Percentiles rank a stretch among this genome's conserved stretches.
These are phyloP conservation scores for Paraphoma sp. DNA, from an alignment of 2,329 filamentous ascomycete species.

Conservation along the genomic window DNA sequence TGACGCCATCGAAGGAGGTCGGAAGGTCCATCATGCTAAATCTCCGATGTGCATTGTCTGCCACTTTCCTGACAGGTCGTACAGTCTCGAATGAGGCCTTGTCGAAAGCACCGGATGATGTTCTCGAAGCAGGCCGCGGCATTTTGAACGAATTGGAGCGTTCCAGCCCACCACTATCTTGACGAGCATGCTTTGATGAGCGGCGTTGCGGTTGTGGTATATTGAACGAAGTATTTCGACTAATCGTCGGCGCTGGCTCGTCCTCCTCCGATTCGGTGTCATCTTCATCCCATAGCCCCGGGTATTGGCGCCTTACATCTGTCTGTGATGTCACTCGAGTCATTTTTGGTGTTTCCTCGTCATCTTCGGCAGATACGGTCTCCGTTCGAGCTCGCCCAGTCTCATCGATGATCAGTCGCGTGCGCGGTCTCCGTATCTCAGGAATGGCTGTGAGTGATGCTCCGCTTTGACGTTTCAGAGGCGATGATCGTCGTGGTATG, in stretches of 20 bases:
- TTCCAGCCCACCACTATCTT: slow-evolving; percentile 37
- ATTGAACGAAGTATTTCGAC: slow-evolving; percentile 46
- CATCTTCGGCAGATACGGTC: slow-evolving; percentile 47
- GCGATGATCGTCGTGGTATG: slow-evolving; percentile 54
- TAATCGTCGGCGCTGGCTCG: slow-evolving; percentile 37
- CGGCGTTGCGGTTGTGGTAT: slow-evolving; percentile 40
- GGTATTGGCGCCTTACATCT: slow-evolving; percentile 48
- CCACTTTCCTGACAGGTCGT: slow-evolving; percentile 28
- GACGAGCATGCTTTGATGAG: slow-evolving; percentile 44
- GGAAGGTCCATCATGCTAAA: slow-evolving; percentile 45
- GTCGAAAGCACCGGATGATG: slow-evolving; percentile 38
- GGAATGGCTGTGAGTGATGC: slow-evolving; percentile 54
- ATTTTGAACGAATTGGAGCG: slow-evolving; percentile 43
- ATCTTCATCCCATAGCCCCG: slow-evolving; percentile 52
- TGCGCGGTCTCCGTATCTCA: slow-evolving; percentile 51
- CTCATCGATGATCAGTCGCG: slow-evolving; percentile 57
- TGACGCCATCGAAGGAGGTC: slow-evolving; percentile 25
- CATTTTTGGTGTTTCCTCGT: slow-evolving; percentile 38
- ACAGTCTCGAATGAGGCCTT: slow-evolving; percentile 40
- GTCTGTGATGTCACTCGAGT: slow-evolving; percentile 31
- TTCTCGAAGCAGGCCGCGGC: slow-evolving; percentile 39
- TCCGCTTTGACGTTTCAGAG: slow-evolving; percentile 53
- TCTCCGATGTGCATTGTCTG: slow-evolving; percentile 33
- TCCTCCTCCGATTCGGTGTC: slow-evolving; percentile 48
- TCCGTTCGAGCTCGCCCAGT: slow-evolving; percentile 56